Conservation (phyloP, 106 monocot species). For the Xerophyta viscosa region DNA sequence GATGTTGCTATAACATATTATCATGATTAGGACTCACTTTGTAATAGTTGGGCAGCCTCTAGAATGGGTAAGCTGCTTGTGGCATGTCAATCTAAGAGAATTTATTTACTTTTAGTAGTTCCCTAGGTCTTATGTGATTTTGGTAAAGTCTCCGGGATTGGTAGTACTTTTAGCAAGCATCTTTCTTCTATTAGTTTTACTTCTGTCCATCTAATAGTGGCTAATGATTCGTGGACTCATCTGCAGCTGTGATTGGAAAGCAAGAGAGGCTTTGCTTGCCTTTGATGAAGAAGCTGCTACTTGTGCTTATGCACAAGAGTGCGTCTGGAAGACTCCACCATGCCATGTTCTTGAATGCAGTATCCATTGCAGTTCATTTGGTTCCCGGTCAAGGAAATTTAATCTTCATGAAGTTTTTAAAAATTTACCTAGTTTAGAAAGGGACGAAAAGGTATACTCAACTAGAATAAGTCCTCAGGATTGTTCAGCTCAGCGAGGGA, state of each 20-base stretch:
- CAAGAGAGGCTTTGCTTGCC: conserved; percentile 40
- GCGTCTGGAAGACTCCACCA: conserved; percentile 44
- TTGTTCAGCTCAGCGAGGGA: conserved; percentile 25
- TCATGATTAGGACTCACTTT: too few species aligned
- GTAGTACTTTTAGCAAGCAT: too few species aligned
- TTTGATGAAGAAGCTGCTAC: conserved; percentile 9
- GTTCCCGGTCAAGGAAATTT: conserved; percentile 31
- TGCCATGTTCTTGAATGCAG: conserved; percentile 74
- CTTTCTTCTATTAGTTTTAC: too few species aligned
- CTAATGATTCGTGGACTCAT: background rate
- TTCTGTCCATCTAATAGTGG: too few species aligned
- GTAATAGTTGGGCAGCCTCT: too few species aligned
- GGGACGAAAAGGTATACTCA: conserved; percentile 22
- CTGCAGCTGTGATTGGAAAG: conserved; percentile 80
- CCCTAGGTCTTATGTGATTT: too few species aligned
- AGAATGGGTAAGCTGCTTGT: too few species aligned
- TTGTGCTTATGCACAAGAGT: conserved; percentile 18
- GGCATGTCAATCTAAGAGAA: too few species aligned
- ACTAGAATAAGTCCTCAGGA: conserved; percentile 51
- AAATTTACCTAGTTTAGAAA: conserved; percentile 48
- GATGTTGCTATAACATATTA: too few species aligned
- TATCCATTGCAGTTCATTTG: conserved; percentile 24
- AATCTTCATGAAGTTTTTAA: conserved; percentile 91
- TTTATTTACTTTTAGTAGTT: too few species aligned
- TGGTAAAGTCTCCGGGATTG: too few species aligned